Conservation (phyloP, 768 basidiomycete genomes). For the Pholiota microspora region DNA sequence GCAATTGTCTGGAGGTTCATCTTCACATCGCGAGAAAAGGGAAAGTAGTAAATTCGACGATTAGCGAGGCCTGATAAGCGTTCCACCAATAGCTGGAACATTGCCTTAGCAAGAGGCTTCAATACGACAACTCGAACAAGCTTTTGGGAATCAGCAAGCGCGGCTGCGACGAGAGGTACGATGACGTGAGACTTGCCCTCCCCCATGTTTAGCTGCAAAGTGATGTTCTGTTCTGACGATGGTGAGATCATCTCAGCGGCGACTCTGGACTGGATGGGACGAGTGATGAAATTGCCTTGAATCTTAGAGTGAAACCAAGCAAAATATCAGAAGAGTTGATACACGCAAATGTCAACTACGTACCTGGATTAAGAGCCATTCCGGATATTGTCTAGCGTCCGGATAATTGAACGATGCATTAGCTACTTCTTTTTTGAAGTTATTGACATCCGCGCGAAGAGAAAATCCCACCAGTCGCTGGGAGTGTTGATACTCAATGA, state of each 20-base stretch:
- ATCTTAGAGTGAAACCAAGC: slow-evolving; percentile 29
- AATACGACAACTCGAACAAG: slow-evolving; percentile 49
- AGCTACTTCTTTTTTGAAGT: slow-evolving; percentile 28
- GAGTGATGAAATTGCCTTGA: slow-evolving; percentile 40
- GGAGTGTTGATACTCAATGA: slow-evolving; percentile 34
- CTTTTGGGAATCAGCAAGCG: slow-evolving; percentile 39
- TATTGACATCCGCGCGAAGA: slow-evolving; percentile 22
- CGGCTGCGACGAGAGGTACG: slow-evolving; percentile 39
- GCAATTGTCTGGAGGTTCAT: slow-evolving; percentile 16
- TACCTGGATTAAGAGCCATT: slow-evolving; percentile 48
- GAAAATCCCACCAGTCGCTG: slow-evolving; percentile 28
- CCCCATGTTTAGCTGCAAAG: slow-evolving; percentile 56
- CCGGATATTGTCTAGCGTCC: slow-evolving; percentile 25
- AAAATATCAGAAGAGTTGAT: slow-evolving; percentile 8
- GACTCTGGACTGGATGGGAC: slow-evolving; percentile 39
- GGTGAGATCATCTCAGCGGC: slow-evolving; percentile 49
- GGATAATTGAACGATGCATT: slow-evolving; percentile 13
- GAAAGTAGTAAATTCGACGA: slow-evolving; percentile 46
- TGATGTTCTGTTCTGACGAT: slow-evolving; percentile 28
- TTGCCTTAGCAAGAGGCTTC: slow-evolving; percentile 45
- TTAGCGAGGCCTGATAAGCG: slow-evolving; percentile 43
- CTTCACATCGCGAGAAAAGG: slow-evolving; percentile 43
- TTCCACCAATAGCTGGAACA: slow-evolving; percentile 46
- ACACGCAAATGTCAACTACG: background rate
- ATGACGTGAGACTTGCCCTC: slow-evolving; percentile 57